Base-by-base conservation (phyloP, 164 flowering plant genomes). In the Buxus sempervirens region DNA sequence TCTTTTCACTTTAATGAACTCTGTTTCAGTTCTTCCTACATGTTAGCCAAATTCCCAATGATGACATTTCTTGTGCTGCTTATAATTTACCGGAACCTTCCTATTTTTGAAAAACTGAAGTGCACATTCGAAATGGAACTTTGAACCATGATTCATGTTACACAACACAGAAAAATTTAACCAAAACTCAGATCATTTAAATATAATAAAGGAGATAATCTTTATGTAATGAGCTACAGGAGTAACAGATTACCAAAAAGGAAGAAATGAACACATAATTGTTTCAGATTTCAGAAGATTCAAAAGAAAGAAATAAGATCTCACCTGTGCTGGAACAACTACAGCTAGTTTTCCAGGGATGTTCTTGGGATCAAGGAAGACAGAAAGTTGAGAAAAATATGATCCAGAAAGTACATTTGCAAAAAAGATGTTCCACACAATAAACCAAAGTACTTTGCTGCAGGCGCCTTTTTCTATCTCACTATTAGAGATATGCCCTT, bases 341-440 rank as follows among this genome's bases (percentile, higher is more conserved):
- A 75, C 80, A 54, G 97, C 98, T 64, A 94, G 82, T 63, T 70
- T 62, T 51, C 13, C 42, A 27, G 97, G 95, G 72, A 91, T 84
- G 32, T 81, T 69, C 75, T 87, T 90, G 67, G 88, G 93, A 66
- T 91, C 97, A 58, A 89, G 85, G 51, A 95, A 65, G 70, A 85
- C 19, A 53, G 76, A 48, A 55, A 83, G 58, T 67, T 56, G 78
- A 70, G 67, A 75, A 24, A 86, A 70, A 72, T 71, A 89, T 26
- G 98, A 80, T 66, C 97, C 98, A 32, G 97, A 90, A 15, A 95
- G 82, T 41, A 82, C 92, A 79, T 82, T 89, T 64, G 93, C 97
- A 74, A 95, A 95, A 84, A 91, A 95, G 63, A 88, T 73, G 65
- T 95, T 95, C 98, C 97, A 95, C 66, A 95, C 69, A 28, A 92